Evolutionary conservation across 2,329 filamentous ascomycete species (phyloP), one percentile per base, ranked within the genome.

Genomic region (Ascocoryne sarcoides): DNA sequence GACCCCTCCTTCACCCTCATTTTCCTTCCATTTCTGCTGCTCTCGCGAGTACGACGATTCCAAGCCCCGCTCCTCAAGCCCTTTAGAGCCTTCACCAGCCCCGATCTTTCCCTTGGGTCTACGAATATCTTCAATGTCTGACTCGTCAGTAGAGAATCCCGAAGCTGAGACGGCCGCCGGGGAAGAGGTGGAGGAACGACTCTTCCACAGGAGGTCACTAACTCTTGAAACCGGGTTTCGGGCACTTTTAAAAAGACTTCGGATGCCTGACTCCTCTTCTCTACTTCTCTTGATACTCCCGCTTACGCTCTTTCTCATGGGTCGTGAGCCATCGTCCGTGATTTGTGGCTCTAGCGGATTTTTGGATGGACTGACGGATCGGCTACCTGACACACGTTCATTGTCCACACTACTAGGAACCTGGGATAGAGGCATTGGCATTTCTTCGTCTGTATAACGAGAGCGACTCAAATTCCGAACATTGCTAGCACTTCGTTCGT

Each of bases 241-340:
- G 36, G 78, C 75, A 2, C 79, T 81, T 62, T 87, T 90, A 62
- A 95, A 82, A 35, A 95, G 80, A 5, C 82, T 78, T 31, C 80
- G 76, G 7, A 87, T 68, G 26, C 75, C 77, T 8, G 75, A 76
- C 29, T 73, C 66, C 29, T 72, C 67, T 17, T 55, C 49, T 40
- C 53, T 58, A 2, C 59, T 65, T 14, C 64, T 59, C 16, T 64
- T 67, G n/a, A 71, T 50, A 53, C 72, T 79, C 15, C 67, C 66
- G 12, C 23, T 12, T n/a, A n/a, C n/a, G n/a, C n/a, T n/a, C n/a
- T n/a, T n/a, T 26, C 23, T 26, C 23, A 7, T 26, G 7, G 23
- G 23, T 26, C 7, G 23, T 26, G 23, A 12, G 7, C 12, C 7
- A 12, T 7, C 23, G 41, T 71, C 68, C 17, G 69, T 67, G 12